Percentiles rank a stretch among this genome's conserved stretches.
phyloP scores from a whole-genome alignment of 176 grass and related monocot species.

The Cocos nucifera region DNA sequence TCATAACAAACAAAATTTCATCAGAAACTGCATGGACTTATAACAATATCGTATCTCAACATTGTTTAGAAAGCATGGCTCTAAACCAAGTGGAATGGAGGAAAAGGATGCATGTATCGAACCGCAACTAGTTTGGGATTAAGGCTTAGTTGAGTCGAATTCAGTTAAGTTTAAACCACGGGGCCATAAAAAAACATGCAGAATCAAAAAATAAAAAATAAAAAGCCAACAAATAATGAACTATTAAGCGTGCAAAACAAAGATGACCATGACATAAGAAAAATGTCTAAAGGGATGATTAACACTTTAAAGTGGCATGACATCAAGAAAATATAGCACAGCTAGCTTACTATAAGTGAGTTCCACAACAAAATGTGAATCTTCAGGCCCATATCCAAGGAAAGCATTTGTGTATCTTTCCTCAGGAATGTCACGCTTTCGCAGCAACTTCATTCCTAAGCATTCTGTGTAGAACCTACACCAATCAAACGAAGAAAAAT shows the following conservation, averaged over 20 bases:
- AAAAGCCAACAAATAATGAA: no score
- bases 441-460: conserved; percentile 81
- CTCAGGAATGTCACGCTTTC: conserved; percentile 78
- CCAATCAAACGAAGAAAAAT: neutral
- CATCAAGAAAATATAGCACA: neutral
- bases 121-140: no score
- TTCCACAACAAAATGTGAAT: conserved; percentile 83
- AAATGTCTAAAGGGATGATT: neutral
- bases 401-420: conserved; percentile 97
- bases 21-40: no score
- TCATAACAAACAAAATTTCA: neutral
- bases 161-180: no score
- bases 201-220: no score
- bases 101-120: no score
- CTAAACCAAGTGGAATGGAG: no score
- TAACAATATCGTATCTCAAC: no score
- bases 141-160: no score
- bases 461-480: conserved; percentile 91
- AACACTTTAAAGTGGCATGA: neutral
- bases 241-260: neutral
- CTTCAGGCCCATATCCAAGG: conserved; percentile 90
- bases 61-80: no score
- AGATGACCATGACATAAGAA: neutral
- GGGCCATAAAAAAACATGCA: no score
- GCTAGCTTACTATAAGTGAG: conserved; percentile 82